These are phyloP conservation scores for Durusdinium trenchii DNA, from an alignment of 73 alveolate species.

Conservation along the genomic window DNA sequence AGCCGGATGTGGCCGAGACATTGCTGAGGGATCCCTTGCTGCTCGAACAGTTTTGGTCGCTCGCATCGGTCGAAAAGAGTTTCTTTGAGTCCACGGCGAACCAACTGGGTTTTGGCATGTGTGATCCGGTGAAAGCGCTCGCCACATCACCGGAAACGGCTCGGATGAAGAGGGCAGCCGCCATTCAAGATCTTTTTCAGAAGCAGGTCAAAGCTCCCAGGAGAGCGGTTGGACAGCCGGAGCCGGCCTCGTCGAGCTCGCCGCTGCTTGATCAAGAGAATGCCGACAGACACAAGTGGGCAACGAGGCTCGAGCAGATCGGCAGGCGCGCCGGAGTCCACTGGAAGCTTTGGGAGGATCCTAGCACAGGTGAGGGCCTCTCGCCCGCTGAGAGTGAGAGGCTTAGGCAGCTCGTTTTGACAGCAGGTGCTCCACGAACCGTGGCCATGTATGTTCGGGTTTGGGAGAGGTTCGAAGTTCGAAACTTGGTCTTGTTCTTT, in stretches of 20 bases:
- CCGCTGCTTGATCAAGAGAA: not conserved
- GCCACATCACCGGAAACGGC: too few species aligned
- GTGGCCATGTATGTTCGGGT: not conserved
- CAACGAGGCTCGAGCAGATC: not conserved
- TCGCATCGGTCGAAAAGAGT: too few species aligned
- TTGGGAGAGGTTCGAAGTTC: too few species aligned
- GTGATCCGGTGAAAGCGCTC: too few species aligned
- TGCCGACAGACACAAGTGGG: constrained; percentile 1
- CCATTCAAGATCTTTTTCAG: not conserved
- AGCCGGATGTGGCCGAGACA: too few species aligned
- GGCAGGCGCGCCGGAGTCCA: not conserved
- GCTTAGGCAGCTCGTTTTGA: not conserved
- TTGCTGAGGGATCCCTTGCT: too few species aligned
- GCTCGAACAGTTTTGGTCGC: too few species aligned
- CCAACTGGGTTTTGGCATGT: too few species aligned
- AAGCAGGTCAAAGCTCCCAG: not conserved
- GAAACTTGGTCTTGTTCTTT: too few species aligned
- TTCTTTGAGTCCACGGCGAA: too few species aligned
- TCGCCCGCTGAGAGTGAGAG: not conserved
- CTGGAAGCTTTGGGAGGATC: not conserved
- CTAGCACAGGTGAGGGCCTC: not conserved
- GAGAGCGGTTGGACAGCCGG: not conserved
- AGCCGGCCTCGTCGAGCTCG: not conserved
- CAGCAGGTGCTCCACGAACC: constrained; percentile 1
- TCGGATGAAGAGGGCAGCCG: too few species aligned